These are phyloP conservation scores for Pyracantha coccinea DNA, from an alignment of 331 rosid genomes.

Conservation along the genomic window DNA sequence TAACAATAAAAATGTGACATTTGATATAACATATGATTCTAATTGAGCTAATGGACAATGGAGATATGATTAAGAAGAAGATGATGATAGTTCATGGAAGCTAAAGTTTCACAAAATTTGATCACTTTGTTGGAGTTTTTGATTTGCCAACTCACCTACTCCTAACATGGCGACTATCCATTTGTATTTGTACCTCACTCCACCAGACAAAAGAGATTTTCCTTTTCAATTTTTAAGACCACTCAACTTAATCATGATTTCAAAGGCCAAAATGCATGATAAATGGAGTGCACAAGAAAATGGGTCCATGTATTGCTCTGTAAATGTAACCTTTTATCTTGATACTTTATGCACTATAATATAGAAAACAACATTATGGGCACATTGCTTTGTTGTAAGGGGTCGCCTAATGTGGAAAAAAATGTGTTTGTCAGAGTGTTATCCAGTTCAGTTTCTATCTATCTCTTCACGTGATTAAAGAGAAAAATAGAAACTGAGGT, in stretches of 20 bases:
- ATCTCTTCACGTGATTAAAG: too few relatives aligned
- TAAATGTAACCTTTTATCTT: neutral
- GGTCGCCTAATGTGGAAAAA: too few relatives aligned
- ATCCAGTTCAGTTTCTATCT: too few relatives aligned
- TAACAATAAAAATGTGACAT: neutral
- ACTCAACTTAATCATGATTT: conserved; percentile 1
- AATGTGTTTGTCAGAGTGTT: too few relatives aligned
- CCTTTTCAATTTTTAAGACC: neutral
- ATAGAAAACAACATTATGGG: too few relatives aligned
- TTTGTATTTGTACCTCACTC: conserved; percentile 3
- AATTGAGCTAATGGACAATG: neutral
- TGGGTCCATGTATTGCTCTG: neutral
- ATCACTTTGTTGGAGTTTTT: neutral
- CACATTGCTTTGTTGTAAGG: too few relatives aligned
- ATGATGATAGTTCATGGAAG: neutral
- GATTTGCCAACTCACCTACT: neutral
- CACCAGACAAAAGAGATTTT: neutral
- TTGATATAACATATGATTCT: neutral
- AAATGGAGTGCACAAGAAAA: neutral
- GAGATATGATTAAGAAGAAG: neutral
- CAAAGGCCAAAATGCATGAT: neutral
- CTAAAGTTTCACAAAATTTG: neutral
- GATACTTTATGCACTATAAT: neutral
- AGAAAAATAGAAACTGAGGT: too few relatives aligned
- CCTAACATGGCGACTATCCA: conserved; percentile 11